A percentile compares a stretch with the other conserved stretches of the same genome.
Conservation (phyloP, 139 green algal species). For the Pseudopediastrum boryanum region DNA sequence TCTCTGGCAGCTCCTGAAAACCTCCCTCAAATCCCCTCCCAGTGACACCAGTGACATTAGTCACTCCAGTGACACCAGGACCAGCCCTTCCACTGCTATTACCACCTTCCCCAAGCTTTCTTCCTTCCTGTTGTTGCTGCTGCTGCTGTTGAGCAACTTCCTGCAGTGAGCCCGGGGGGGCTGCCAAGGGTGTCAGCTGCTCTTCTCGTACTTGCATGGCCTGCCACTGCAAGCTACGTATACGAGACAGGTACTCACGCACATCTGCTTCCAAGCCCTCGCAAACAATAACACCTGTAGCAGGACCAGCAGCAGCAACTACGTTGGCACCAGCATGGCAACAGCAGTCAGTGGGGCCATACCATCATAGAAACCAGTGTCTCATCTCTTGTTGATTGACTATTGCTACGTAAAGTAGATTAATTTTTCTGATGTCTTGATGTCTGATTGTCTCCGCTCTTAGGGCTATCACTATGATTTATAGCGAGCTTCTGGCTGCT, state of each 20-base stretch:
- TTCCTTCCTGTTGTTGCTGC: not conserved
- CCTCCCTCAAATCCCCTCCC: not conserved
- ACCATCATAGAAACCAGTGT: too few relatives aligned
- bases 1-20: slow-evolving; percentile 65
- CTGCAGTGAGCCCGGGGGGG: not conserved
- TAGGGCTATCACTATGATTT: too few relatives aligned
- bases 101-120: not conserved
- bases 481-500: too few relatives aligned
- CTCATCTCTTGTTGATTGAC: too few relatives aligned
- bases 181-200: slow-evolving; percentile 3
- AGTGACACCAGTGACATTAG: not conserved
- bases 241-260: slow-evolving; percentile 48
- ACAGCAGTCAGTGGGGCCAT: too few relatives aligned
- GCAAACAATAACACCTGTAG: slow-evolving; percentile 43
- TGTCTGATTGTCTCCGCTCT: too few relatives aligned
- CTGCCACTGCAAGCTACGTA: slow-evolving; percentile 59
- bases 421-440: not conserved
- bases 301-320: too few relatives aligned
- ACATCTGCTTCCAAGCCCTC: slow-evolving; percentile 45
- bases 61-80: not conserved
- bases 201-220: slow-evolving; percentile 59
- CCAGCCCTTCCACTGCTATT: not conserved
- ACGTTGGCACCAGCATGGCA: too few relatives aligned
- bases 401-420: not conserved
- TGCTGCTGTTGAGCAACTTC: not conserved